Evolutionary conservation across 768 basidiomycete genomes (phyloP).

Genomic region (Clathrus columnatus): DNA sequence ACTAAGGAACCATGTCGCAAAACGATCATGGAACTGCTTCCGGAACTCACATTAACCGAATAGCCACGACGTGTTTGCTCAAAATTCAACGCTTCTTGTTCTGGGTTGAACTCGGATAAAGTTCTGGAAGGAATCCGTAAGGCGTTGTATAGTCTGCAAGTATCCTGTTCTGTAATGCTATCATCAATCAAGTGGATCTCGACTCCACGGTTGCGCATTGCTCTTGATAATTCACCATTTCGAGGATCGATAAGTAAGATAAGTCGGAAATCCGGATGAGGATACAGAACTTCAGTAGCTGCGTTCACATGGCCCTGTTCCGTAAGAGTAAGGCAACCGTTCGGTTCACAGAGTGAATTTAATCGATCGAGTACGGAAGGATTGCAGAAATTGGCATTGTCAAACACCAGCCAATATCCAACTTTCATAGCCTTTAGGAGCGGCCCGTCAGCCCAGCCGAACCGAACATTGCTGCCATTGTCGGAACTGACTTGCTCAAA

Average conservation of each 20-base stretch:
- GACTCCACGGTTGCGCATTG: conserved; percentile 96
- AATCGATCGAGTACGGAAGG: conserved; percentile 93
- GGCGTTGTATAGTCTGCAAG: neutral
- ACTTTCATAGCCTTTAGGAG: conserved; percentile 75
- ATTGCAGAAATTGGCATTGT: conserved; percentile 90
- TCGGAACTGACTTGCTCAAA: conserved; percentile 76
- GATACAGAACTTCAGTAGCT: conserved; percentile 59
- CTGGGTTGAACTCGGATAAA: neutral
- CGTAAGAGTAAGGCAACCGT: conserved; percentile 75
- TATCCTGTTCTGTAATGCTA: neutral
- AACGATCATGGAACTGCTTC: neutral
- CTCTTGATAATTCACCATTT: conserved; percentile 88
- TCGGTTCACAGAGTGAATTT: conserved; percentile 88
- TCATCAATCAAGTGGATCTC: conserved; percentile 54
- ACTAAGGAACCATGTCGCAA: neutral
- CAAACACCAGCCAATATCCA: conserved; percentile 86
- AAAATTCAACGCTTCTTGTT: neutral
- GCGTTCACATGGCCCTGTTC: conserved; percentile 84
- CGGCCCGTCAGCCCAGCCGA: conserved; percentile 95
- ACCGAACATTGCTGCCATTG: conserved; percentile 38
- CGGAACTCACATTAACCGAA: neutral
- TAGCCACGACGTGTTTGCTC: neutral
- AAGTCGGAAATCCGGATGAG: conserved; percentile 84
- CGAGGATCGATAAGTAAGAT: conserved; percentile 92
- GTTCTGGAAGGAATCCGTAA: neutral